A percentile compares a stretch with the other conserved stretches of the same genome.
Conservation (phyloP, 305 asterid species). For the Fraxinus dipetala region DNA sequence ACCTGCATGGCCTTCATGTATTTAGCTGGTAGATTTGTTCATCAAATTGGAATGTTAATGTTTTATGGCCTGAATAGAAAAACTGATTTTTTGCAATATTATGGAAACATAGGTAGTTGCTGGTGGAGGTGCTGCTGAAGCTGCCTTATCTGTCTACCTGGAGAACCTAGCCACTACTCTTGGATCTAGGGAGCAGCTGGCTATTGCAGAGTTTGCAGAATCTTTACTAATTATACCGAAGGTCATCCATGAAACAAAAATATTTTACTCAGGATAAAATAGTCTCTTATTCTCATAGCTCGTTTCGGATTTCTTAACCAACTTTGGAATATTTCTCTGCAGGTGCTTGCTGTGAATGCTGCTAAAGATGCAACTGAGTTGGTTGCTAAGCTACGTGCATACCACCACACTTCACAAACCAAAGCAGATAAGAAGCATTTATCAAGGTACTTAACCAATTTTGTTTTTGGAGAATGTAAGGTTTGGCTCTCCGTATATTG, state of each 20-base stretch:
- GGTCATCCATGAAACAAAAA: conserved; percentile 37
- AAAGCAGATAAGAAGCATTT: conserved; percentile 88
- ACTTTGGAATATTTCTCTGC: conserved; percentile 19
- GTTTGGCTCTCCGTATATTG: background rate
- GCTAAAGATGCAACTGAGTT: conserved; percentile 97
- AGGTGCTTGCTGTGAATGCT: conserved; percentile 98
- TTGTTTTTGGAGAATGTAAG: background rate
- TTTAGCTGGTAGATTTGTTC: background rate
- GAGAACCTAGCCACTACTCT: conserved; percentile 90
- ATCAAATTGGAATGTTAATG: background rate
- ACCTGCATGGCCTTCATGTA: background rate
- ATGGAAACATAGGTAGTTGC: conserved; percentile 68
- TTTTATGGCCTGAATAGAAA: background rate
- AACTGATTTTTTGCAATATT: conserved; percentile 12
- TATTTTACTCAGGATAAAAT: background rate
- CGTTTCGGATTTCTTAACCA: background rate
- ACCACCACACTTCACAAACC: conserved; percentile 90
- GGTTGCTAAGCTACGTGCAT: conserved; percentile 83
- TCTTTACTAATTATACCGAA: conserved; percentile 84
- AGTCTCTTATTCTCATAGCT: background rate
- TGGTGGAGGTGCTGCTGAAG: conserved; percentile 99
- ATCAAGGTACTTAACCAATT: conserved; percentile 56
- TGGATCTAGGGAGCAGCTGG: conserved; percentile 95
- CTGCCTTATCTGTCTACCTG: conserved; percentile 87
- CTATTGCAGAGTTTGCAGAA: conserved; percentile 93